phyloP scores from a whole-genome alignment of 2,329 filamentous ascomycete species.

The Incumbomyces lentus region DNA sequence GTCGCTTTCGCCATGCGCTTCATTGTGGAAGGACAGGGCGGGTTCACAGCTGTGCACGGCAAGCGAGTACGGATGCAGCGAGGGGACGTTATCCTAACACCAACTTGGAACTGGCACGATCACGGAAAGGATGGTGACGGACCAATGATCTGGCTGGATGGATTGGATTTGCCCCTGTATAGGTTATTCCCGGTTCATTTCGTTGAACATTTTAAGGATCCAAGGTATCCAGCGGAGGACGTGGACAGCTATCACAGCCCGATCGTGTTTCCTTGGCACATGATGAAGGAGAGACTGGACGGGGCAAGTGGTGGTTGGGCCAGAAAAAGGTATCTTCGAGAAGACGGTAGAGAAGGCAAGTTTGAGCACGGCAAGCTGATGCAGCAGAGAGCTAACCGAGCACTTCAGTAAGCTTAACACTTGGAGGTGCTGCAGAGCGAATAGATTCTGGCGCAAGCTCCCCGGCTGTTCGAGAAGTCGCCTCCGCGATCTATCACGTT shows the following conservation, averaged over 20 bases:
- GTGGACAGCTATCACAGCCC: neutral
- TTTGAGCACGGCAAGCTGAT: neutral
- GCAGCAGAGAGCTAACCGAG: neutral
- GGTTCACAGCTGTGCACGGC: conserved; percentile 50
- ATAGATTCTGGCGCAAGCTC: conserved; percentile 31
- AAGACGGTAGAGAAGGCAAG: conserved; percentile 22
- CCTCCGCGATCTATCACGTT: conserved; percentile 46
- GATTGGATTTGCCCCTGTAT: conserved; percentile 45
- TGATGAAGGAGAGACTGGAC: conserved; percentile 35
- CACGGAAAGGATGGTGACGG: conserved; percentile 47
- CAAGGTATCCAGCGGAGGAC: conserved; percentile 41
- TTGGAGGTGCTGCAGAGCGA: conserved; percentile 30
- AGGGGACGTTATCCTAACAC: conserved; percentile 49
- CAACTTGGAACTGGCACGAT: conserved; percentile 51
- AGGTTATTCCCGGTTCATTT: conserved; percentile 44
- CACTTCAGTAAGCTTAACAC: conserved; percentile 11
- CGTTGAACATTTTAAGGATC: conserved; percentile 40
- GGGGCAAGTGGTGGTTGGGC: conserved; percentile 22
- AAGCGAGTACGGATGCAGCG: conserved; percentile 41
- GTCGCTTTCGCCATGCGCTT: conserved; percentile 48
- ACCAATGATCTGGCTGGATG: conserved; percentile 50
- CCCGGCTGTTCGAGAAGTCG: conserved; percentile 36
- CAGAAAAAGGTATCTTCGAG: conserved; percentile 26
- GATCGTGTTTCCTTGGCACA: conserved; percentile 40
- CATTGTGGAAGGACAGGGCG: conserved; percentile 46